Conservation (phyloP, 139 green algal genomes). For the Coelastrella sp. region DNA sequence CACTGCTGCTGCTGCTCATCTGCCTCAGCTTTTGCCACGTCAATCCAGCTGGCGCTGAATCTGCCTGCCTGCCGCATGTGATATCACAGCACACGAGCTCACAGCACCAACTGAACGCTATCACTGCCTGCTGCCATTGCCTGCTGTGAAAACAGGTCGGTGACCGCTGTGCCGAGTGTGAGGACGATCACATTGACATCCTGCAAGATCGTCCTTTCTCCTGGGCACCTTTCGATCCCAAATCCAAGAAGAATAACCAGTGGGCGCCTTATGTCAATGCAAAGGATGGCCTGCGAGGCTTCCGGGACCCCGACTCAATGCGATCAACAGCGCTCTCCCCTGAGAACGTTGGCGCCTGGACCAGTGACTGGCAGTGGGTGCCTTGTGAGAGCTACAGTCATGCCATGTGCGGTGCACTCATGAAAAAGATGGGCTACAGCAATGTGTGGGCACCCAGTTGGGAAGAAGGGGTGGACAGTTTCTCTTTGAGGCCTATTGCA, state of each 20-base stretch:
- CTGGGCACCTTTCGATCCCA: constrained; percentile 40
- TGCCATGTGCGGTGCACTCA: constrained; percentile 29
- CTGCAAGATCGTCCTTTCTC: constrained; percentile 48
- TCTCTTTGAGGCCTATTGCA: constrained; percentile 14
- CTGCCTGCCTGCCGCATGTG: no score
- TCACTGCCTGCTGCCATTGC: background rate
- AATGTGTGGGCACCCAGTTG: constrained; percentile 10
- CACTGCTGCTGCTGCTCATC: no score
- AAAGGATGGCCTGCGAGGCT: constrained; percentile 43
- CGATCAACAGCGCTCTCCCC: background rate
- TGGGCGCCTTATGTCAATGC: constrained; percentile 44
- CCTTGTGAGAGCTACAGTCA: constrained; percentile 36
- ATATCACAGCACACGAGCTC: background rate
- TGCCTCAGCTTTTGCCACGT: no score
- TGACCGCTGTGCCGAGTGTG: constrained; percentile 45
- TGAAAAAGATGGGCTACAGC: constrained; percentile 35
- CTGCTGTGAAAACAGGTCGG: constrained; percentile 12
- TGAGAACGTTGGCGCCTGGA: constrained; percentile 45
- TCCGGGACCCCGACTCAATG: constrained; percentile 38
- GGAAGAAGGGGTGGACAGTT: constrained; percentile 21
- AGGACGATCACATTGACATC: constrained; percentile 52
- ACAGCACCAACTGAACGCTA: no score
- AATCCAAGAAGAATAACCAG: background rate
- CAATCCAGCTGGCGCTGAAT: background rate
- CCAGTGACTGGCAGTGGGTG: constrained; percentile 48